phyloP scores from a whole-genome alignment of 1,284 basidiomycete genomes.

The Cystobasidiaceae sp. region DNA sequence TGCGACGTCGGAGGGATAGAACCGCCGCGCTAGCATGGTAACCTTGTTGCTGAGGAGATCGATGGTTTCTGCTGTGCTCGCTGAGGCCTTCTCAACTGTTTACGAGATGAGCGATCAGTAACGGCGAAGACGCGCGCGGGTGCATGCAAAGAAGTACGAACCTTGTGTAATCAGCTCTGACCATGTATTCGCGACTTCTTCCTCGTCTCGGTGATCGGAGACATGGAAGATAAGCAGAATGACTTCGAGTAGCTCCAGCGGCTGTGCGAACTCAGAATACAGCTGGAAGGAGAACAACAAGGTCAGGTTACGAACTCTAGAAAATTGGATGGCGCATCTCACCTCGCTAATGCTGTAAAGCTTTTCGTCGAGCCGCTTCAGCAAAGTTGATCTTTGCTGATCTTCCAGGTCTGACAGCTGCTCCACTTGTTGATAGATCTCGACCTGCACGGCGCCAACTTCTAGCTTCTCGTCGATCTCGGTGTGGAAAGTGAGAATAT shows the following conservation, averaged over 20 bases:
- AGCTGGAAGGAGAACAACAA: conserved; percentile 55
- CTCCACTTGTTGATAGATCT: conserved; percentile 55
- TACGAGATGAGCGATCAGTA: background rate
- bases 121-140: background rate
- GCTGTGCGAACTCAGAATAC: conserved; percentile 81
- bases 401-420: conserved; percentile 47
- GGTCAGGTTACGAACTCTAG: background rate
- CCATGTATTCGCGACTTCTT: conserved; percentile 79
- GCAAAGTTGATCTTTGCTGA: conserved; percentile 57
- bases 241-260: conserved; percentile 74
- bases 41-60: conserved; percentile 62
- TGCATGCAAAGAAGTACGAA: conserved; percentile 47
- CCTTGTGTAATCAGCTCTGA: conserved; percentile 74
- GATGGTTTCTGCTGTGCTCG: conserved; percentile 45
- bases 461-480: conserved; percentile 94
- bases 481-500: conserved; percentile 82
- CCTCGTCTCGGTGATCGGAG: conserved; percentile 82
- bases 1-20: conserved; percentile 84
- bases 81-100: background rate
- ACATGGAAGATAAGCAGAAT: conserved; percentile 89
- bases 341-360: conserved; percentile 53
- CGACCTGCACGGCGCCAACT: conserved; percentile 91
- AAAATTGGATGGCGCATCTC: conserved; percentile 26
- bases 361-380: conserved; percentile 55
- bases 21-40: conserved; percentile 68